These are phyloP conservation scores for Helminthosporium solani DNA, from an alignment of 2,329 filamentous ascomycete species.

Conservation along the genomic window DNA sequence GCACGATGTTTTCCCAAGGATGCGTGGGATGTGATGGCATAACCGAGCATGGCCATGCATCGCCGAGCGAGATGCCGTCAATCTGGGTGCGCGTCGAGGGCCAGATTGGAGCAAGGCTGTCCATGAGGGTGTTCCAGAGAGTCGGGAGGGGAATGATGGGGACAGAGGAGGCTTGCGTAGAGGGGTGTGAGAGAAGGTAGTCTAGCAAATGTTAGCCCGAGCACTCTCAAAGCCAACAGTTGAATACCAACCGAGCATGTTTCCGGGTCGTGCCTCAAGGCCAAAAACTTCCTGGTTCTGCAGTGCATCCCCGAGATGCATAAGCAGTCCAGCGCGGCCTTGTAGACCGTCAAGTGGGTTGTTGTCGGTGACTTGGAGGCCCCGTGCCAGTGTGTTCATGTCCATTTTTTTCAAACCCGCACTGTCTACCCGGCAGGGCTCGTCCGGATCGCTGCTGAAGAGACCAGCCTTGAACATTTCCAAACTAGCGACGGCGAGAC, in stretches of 20 bases:
- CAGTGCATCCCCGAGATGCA: constrained; percentile 73
- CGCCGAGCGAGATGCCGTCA: constrained; percentile 82
- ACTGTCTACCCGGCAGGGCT: constrained; percentile 89
- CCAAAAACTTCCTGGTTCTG: constrained; percentile 84
- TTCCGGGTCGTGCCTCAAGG: constrained; percentile 78
- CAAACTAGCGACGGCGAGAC: constrained; percentile 72
- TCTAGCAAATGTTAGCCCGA: constrained; percentile 55
- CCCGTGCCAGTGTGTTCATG: constrained; percentile 71
- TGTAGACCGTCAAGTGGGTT: constrained; percentile 85
- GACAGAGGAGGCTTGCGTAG: constrained; percentile 83
- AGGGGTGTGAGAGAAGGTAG: constrained; percentile 87
- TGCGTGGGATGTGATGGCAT: constrained; percentile 74
- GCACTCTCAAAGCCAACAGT: constrained; percentile 2
- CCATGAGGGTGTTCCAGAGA: constrained; percentile 87
- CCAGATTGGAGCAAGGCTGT: constrained; percentile 85
- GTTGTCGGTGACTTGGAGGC: constrained; percentile 77
- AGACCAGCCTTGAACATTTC: constrained; percentile 94
- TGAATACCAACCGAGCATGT: constrained; percentile 73
- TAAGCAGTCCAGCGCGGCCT: constrained; percentile 76
- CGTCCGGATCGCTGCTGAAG: constrained; percentile 78
- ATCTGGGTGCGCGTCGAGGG: constrained; percentile 81
- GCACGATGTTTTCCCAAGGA: constrained; percentile 78
- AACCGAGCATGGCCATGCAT: constrained; percentile 87
- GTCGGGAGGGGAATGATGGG: constrained; percentile 85
- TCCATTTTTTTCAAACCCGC: constrained; percentile 74